These are phyloP conservation scores for Dactylorhiza incarnata DNA, from an alignment of 106 monocot genomes.

Conservation along the genomic window DNA sequence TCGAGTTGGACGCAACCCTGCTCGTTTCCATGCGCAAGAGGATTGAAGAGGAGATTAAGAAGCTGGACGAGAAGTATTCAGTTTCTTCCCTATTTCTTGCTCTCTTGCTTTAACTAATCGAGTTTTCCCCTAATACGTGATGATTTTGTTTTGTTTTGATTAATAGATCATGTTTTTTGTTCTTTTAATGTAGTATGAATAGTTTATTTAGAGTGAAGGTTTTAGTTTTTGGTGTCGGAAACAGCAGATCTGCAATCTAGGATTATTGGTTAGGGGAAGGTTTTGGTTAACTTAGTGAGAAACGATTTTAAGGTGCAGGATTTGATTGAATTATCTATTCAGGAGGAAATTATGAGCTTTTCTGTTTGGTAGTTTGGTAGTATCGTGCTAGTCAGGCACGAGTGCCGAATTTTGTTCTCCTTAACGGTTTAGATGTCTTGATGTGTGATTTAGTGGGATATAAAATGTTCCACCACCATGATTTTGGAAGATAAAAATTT, in stretches of 20 bases:
- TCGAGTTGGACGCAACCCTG: constrained; percentile 52
- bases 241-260: not conserved
- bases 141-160: constrained; percentile 3
- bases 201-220: not conserved
- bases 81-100: not conserved
- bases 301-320: not conserved
- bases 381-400: not conserved
- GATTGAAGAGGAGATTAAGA: constrained; percentile 78
- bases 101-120: not conserved
- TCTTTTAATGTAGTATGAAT: not conserved
- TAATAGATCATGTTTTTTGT: too few species aligned
- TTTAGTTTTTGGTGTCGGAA: not conserved
- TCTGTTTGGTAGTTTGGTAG: not conserved
- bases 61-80: constrained; percentile 77
- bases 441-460: not conserved
- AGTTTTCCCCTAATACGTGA: not conserved
- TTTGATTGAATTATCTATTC: not conserved
- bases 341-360: not conserved
- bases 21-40: constrained; percentile 54
- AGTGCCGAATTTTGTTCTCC: not conserved
- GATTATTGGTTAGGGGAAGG: not conserved
- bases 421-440: not conserved
- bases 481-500: not conserved
- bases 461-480: not conserved
- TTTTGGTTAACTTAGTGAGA: not conserved